Base-by-base conservation (phyloP, 768 basidiomycete species). In the Boletus rex-veris region DNA sequence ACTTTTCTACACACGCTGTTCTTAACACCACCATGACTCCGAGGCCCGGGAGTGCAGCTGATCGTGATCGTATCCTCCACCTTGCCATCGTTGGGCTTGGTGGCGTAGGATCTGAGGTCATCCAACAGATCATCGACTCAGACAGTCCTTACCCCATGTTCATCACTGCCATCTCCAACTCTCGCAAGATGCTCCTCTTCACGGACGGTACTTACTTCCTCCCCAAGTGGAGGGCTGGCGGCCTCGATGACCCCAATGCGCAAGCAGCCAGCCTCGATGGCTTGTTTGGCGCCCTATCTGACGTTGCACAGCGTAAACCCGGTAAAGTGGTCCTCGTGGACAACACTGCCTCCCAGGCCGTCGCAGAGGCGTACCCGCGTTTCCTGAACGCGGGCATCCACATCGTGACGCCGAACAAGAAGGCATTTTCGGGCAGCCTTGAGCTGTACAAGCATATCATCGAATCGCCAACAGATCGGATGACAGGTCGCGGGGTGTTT, bases 361-460 rank as follows among this genome's bases (percentile, higher is more conserved):
- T 98, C 18, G 95, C 96, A 2, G 75, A 75, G 21, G 64, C 86
- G 49, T 99, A 98, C 71, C 92, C 97, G 0, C 72, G 74, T 36
- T 88, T 94, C 74, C 73, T 98, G 41, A 74, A 75, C 46, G 80
- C 80, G 5, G 94, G 95, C 4, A 80, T 98, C 54, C 81, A 86
- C 65, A 83, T 99, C 62, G 84, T 96, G 43, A 99, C 97, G 1
- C 96, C 97, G 15, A 99, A 98, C 79, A 99, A 99, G 73, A 98
- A 98, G 73, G 97, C 90, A 1, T 92, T 86, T 66, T 95, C 92
- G 14, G 86, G 88, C 0, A 76, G 82, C 18, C 73, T 84, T 28
- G 62, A 59, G 18, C 74, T 97, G 36, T 98, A 88, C 40, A 74
- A 87, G 48, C 69, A 73, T 21, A 93, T 98, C 58, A 57, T 87